Conservation (phyloP, 441 rosid species). For the Bocquillonia castaneifolia region DNA sequence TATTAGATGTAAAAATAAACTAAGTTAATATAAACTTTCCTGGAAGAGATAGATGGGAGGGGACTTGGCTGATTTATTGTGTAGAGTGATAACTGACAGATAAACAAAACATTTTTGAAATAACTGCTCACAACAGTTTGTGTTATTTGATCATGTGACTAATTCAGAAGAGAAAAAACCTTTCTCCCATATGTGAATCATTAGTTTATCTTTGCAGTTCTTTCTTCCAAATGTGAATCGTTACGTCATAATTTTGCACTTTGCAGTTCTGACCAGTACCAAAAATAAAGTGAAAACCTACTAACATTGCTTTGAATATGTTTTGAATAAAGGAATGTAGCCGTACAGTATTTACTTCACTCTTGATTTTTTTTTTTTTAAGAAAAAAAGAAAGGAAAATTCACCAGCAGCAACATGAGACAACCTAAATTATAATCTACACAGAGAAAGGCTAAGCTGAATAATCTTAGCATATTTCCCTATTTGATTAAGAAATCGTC, state of each 20-base stretch:
- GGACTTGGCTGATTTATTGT: too few relatives aligned
- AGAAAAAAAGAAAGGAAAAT: not conserved
- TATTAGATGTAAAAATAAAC: not conserved
- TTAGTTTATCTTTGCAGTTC: too few relatives aligned
- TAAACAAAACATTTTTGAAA: not conserved
- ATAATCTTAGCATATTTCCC: not conserved
- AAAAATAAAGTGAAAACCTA: not conserved
- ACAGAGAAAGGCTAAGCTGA: slow-evolving; percentile 4
- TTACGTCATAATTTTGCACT: too few relatives aligned
- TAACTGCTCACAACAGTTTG: not conserved
- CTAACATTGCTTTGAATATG: not conserved
- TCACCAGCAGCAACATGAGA: not conserved
- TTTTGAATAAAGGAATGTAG: not conserved
- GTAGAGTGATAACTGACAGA: not conserved
- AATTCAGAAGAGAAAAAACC: not conserved
- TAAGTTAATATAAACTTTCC: too few relatives aligned
- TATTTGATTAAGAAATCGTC: not conserved
- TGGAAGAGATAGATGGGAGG: too few relatives aligned
- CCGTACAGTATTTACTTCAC: not conserved
- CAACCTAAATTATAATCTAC: not conserved
- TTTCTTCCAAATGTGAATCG: not conserved
- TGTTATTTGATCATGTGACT: not conserved
- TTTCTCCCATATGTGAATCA: not conserved
- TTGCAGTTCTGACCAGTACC: not conserved
- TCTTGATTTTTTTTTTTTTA: not conserved